These are phyloP conservation scores for Citeromyces siamensis DNA, from an alignment of 1,139 yeast genomes.

Conservation along the genomic window DNA sequence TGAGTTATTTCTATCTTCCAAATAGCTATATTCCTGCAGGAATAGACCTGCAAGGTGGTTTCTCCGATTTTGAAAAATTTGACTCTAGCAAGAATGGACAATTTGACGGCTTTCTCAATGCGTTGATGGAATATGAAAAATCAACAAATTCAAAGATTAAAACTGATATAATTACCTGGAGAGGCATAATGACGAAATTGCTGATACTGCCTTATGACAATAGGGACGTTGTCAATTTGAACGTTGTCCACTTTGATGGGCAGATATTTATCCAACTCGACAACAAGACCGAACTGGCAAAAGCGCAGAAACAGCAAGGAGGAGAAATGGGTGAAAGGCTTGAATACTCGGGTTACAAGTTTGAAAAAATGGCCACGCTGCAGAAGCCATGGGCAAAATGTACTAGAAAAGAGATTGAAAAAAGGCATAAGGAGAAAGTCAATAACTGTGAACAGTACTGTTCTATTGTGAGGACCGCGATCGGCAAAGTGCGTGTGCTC, in stretches of 20 bases:
- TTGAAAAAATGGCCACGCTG: slow-evolving; percentile 69
- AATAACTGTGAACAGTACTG: slow-evolving; percentile 68
- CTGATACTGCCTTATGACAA: slow-evolving; percentile 47
- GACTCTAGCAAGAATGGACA: slow-evolving; percentile 43
- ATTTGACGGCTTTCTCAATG: slow-evolving; percentile 43
- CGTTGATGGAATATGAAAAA: slow-evolving; percentile 45
- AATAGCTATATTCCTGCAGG: slow-evolving; percentile 42
- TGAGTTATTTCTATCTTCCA: slow-evolving; percentile 69
- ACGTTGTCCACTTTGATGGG: slow-evolving; percentile 61
- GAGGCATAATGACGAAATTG: slow-evolving; percentile 69
- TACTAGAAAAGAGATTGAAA: slow-evolving; percentile 54
- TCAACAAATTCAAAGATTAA: slow-evolving; percentile 31
- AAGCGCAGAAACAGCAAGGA: slow-evolving; percentile 17
- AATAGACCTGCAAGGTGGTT: slow-evolving; percentile 56
- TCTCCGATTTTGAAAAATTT: slow-evolving; percentile 38
- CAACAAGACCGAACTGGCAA: slow-evolving; percentile 15
- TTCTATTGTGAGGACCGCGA: slow-evolving; percentile 71
- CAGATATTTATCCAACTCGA: slow-evolving; percentile 74
- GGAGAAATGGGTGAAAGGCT: slow-evolving; percentile 31
- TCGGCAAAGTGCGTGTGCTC: slow-evolving; percentile 56
- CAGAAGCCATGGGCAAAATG: slow-evolving; percentile 66
- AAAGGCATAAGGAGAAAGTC: slow-evolving; percentile 42
- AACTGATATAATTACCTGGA: slow-evolving; percentile 65
- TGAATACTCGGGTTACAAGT: slow-evolving; percentile 69
- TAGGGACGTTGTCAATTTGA: slow-evolving; percentile 47